Evolutionary conservation across 2,329 filamentous ascomycete genomes (phyloP).

Genomic region (Sporothrix euskadiensis): DNA sequence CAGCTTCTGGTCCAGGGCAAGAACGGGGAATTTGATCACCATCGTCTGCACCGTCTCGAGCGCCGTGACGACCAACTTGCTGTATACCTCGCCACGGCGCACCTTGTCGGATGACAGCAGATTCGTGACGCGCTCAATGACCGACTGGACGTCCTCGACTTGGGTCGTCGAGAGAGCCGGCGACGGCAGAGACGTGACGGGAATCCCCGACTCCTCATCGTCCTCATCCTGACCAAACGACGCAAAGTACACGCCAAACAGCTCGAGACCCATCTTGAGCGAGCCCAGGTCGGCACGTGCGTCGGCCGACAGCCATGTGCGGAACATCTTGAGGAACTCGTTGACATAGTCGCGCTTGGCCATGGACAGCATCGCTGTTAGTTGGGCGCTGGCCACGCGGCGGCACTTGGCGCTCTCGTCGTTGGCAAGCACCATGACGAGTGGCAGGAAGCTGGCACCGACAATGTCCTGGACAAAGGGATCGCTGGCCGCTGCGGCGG

Average conservation of each 20-base stretch:
- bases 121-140: constrained; percentile 57
- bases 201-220: not conserved
- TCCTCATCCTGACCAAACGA: constrained; percentile 43
- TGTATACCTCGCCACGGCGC: constrained; percentile 53
- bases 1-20: constrained; percentile 52
- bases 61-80: constrained; percentile 68
- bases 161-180: constrained; percentile 50
- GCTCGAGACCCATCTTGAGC: constrained; percentile 66
- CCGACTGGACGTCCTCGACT: constrained; percentile 65
- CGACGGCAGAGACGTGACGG: constrained; percentile 18
- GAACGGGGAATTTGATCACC: constrained; percentile 65
- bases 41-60: constrained; percentile 70
- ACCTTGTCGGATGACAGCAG: constrained; percentile 54
- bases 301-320: constrained; percentile 66
- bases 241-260: constrained; percentile 82
- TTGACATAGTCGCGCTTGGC: constrained; percentile 71
- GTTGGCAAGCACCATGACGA: constrained; percentile 83
- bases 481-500: constrained; percentile 42
- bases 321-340: constrained; percentile 69
- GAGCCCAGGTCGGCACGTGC: constrained; percentile 59
- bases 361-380: constrained; percentile 78
- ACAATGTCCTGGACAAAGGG: constrained; percentile 81
- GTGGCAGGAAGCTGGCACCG: constrained; percentile 77
- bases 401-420: constrained; percentile 86
- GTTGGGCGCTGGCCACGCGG: constrained; percentile 73